Percentiles rank a stretch among this genome's conserved stretches.
Conservation (phyloP, 768 basidiomycete genomes). For the Amanita pseudoporphyria region DNA sequence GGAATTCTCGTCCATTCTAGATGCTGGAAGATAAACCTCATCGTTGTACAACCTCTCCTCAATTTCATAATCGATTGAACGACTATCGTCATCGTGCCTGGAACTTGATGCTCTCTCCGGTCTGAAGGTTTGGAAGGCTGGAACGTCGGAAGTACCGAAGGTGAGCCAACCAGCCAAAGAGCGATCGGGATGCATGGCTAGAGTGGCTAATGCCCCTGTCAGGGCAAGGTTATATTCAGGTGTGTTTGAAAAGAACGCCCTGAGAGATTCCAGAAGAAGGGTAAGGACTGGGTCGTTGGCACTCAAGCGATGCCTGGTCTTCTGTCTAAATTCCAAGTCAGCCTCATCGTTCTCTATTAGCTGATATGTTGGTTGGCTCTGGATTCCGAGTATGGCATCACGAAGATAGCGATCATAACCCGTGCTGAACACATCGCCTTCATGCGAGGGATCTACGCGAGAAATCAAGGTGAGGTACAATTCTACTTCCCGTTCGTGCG, state of each 20-base stretch:
- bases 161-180: slow-evolving; percentile 87
- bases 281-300: slow-evolving; percentile 70
- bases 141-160: slow-evolving; percentile 40
- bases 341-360: slow-evolving; percentile 29
- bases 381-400: slow-evolving; percentile 63
- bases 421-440: slow-evolving; percentile 69
- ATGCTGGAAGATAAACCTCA: slow-evolving; percentile 49
- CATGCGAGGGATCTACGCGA: slow-evolving; percentile 64
- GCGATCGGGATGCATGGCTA: slow-evolving; percentile 81
- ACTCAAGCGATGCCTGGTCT: slow-evolving; percentile 65
- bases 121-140: not conserved
- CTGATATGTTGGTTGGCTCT: slow-evolving; percentile 52
- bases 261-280: slow-evolving; percentile 56
- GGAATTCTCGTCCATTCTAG: slow-evolving; percentile 59
- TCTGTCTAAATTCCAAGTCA: slow-evolving; percentile 29
- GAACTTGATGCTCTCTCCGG: slow-evolving; percentile 4
- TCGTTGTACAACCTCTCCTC: slow-evolving; percentile 55
- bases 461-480: slow-evolving; percentile 73
- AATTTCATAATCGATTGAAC: slow-evolving; percentile 70
- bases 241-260: slow-evolving; percentile 76
- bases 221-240: slow-evolving; percentile 84
- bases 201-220: slow-evolving; percentile 69
- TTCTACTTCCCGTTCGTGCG: slow-evolving; percentile 77
- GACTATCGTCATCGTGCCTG: slow-evolving; percentile 62
- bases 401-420: slow-evolving; percentile 77